A percentile compares a stretch with the other conserved stretches of the same genome.
phyloP scores from a whole-genome alignment of 228 moss, liverwort and hornwort genomes.

The Sphagnum magellanicum region DNA sequence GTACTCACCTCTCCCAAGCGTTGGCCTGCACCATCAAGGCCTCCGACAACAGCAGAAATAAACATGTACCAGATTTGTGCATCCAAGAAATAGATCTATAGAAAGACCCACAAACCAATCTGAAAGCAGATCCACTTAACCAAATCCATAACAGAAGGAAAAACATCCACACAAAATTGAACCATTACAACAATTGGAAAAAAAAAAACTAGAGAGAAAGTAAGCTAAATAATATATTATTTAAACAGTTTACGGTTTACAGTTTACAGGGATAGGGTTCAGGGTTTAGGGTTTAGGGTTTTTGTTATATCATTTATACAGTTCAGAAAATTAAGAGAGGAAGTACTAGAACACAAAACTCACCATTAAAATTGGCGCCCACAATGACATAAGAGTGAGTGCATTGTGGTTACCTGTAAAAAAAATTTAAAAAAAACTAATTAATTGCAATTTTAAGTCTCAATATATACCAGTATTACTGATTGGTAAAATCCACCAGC shows the following conservation, averaged over 20 bases:
- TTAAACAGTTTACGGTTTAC: no score
- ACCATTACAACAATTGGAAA: not conserved
- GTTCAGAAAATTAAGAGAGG: no score
- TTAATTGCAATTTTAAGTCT: not conserved
- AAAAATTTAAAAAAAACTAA: not conserved
- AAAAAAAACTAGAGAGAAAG: not conserved
- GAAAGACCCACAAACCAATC: not conserved
- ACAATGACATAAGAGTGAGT: slow-evolving; percentile 65
- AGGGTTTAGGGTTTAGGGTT: no score
- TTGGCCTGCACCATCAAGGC: slow-evolving; percentile 73
- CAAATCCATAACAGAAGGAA: not conserved
- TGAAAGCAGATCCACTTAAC: not conserved
- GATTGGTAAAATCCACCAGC: not conserved
- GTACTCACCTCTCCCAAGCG: slow-evolving; percentile 82
- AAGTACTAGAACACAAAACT: no score
- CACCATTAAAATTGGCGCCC: slow-evolving; percentile 98
- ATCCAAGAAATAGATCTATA: slow-evolving; percentile 91
- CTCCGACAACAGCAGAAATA: slow-evolving; percentile 75
- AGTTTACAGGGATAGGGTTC: no score
- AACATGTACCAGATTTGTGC: slow-evolving; percentile 95
- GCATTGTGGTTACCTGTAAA: slow-evolving; percentile 81
- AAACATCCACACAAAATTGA: not conserved
- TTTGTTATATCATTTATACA: no score
- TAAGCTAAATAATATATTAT: not conserved
- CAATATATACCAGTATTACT: no score